phyloP scores from a whole-genome alignment of 257 asterid species.

The Solanum okadae region DNA sequence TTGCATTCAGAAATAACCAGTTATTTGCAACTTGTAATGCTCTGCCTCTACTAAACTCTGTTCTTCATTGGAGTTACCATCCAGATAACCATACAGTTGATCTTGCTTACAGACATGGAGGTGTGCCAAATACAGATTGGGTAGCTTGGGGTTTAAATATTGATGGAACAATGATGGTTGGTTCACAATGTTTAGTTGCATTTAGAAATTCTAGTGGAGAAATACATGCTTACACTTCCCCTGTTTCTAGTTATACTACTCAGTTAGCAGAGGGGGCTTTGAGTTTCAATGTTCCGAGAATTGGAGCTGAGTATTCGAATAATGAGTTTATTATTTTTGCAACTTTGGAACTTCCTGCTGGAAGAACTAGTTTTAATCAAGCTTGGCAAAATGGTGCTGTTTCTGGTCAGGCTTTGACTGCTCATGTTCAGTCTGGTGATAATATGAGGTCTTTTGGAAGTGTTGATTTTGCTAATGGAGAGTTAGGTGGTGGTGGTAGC shows the following conservation, averaged over 20 bases:
- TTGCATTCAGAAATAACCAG: constrained; percentile 17
- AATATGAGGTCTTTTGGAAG: constrained; percentile 22
- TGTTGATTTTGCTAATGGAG: constrained; percentile 50
- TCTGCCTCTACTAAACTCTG: constrained; percentile 45
- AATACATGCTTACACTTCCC: constrained; percentile 40
- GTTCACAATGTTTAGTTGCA: constrained; percentile 61
- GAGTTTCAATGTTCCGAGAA: constrained; percentile 45
- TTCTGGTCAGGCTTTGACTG: constrained; percentile 7
- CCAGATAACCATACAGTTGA: constrained; percentile 34
- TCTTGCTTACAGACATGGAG: constrained; percentile 53
- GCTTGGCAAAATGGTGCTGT: constrained; percentile 68
- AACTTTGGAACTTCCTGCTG: constrained; percentile 40
- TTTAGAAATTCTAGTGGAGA: constrained; percentile 17
- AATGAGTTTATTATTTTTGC: constrained; percentile 53
- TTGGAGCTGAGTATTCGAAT: constrained; percentile 23
- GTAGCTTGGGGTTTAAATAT: constrained; percentile 62
- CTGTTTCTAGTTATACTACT: neutral
- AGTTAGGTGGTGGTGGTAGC: constrained; percentile 1
- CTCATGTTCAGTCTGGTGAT: constrained; percentile 9
- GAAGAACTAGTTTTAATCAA: constrained; percentile 42
- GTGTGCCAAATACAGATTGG: constrained; percentile 34
- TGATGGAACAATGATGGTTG: constrained; percentile 23
- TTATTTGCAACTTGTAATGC: constrained; percentile 17
- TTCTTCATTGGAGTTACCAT: constrained; percentile 64
- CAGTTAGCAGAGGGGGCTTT: constrained; percentile 19